Conservation (phyloP, 306 rosid genomes). For the Gillenia trifoliata region DNA sequence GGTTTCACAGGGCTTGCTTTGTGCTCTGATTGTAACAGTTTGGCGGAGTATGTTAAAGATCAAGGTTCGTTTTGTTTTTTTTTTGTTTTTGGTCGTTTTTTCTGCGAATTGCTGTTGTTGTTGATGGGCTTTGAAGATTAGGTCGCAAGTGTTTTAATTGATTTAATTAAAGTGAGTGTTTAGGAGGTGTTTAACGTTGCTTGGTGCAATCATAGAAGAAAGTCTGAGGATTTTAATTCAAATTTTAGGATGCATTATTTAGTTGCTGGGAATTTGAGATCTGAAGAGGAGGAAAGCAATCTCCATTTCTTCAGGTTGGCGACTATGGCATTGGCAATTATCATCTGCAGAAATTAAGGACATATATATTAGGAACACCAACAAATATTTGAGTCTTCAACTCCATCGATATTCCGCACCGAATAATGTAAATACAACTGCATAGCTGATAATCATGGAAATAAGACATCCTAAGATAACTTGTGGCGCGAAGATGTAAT, state of each 20-base stretch:
- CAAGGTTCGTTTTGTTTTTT: conserved; percentile 36
- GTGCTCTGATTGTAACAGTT: conserved; percentile 82
- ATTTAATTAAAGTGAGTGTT: not conserved
- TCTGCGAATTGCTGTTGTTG: not conserved
- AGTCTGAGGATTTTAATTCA: not conserved
- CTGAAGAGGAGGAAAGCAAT: not conserved
- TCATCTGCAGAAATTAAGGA: not conserved
- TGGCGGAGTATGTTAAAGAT: conserved; percentile 90
- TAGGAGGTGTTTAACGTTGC: not conserved
- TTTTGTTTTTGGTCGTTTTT: not conserved
- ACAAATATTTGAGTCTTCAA: not conserved
- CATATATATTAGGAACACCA: not conserved
- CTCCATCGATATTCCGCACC: not conserved
- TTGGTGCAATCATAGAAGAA: not conserved
- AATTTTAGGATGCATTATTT: not conserved
- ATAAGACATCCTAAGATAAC: no score
- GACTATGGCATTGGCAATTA: not conserved
- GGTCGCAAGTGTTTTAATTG: not conserved
- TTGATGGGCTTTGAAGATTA: not conserved
- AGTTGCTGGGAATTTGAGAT: not conserved
- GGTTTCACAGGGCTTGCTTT: conserved; percentile 86
- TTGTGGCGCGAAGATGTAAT: not conserved
- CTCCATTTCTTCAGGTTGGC: not conserved
- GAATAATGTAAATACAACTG: not conserved
- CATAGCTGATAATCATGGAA: not conserved